phyloP scores from a whole-genome alignment of 768 basidiomycete genomes.

The Rhizopogon sp. region DNA sequence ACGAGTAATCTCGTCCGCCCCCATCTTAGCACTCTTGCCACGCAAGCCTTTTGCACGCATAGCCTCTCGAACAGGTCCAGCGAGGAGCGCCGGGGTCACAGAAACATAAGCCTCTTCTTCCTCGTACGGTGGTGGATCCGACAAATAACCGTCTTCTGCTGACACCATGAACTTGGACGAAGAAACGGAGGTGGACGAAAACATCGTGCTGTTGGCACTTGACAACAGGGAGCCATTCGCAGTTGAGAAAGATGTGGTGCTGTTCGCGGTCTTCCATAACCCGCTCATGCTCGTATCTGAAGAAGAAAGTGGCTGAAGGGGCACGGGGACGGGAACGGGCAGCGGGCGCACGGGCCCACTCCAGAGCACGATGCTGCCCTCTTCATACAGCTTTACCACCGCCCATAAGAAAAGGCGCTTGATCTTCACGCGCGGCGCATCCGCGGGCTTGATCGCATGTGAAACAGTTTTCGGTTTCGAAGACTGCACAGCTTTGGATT shows the following conservation, averaged over 20 bases:
- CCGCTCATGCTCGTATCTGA: slow-evolving; percentile 19
- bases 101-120: slow-evolving; percentile 67
- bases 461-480: background rate
- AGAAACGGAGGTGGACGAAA: slow-evolving; percentile 23
- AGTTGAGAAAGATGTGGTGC: slow-evolving; percentile 24
- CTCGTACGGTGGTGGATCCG: slow-evolving; percentile 58
- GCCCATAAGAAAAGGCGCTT: slow-evolving; percentile 69
- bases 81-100: slow-evolving; percentile 49
- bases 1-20: slow-evolving; percentile 35
- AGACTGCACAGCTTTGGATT: slow-evolving; percentile 16
- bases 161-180: slow-evolving; percentile 24
- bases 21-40: slow-evolving; percentile 1
- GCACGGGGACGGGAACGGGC: slow-evolving; percentile 1
- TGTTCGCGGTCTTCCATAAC: slow-evolving; percentile 45
- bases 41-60: slow-evolving; percentile 32
- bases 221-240: slow-evolving; percentile 9
- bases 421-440: slow-evolving; percentile 38
- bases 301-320: background rate
- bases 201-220: slow-evolving; percentile 20
- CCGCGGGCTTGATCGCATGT: slow-evolving; percentile 2
- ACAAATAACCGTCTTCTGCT: slow-evolving; percentile 36
- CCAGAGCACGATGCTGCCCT: slow-evolving; percentile 74
- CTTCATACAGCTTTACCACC: slow-evolving; percentile 56
- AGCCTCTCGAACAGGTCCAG: slow-evolving; percentile 39
- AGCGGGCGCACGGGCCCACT: slow-evolving; percentile 51